These are phyloP conservation scores for Aspergillus nidulans DNA, from an alignment of 495 filamentous ascomycete species.

Conservation along the genomic window DNA sequence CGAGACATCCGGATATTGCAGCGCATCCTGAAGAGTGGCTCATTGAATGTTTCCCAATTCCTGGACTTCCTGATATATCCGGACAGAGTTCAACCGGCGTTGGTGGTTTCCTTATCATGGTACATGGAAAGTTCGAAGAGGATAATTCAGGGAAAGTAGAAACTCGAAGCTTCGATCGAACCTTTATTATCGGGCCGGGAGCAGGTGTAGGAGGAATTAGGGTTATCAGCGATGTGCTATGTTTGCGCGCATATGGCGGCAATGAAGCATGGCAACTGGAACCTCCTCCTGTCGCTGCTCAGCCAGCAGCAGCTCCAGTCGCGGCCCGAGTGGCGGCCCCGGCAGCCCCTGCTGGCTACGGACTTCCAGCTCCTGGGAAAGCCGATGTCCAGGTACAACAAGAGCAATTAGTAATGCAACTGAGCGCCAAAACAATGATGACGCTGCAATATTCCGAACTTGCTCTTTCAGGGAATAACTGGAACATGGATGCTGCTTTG, in stretches of 20 bases:
- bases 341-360: conserved; percentile 37
- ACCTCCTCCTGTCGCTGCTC: conserved; percentile 20
- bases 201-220: conserved; percentile 57
- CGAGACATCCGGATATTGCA: conserved; percentile 66
- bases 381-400: conserved; percentile 45
- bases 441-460: conserved; percentile 65
- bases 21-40: conserved; percentile 64
- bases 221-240: conserved; percentile 76
- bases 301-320: conserved; percentile 7
- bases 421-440: conserved; percentile 67
- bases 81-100: conserved; percentile 61
- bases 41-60: conserved; percentile 75
- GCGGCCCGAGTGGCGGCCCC: conserved; percentile 16
- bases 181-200: conserved; percentile 78
- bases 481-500: conserved; percentile 68
- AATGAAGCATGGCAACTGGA: conserved; percentile 54
- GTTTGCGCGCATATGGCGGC: conserved; percentile 63
- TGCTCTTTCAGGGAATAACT: conserved; percentile 65
- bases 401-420: conserved; percentile 59
- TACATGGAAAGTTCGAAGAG: conserved; percentile 84
- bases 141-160: conserved; percentile 50
- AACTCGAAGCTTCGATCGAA: conserved; percentile 77
- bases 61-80: conserved; percentile 65
- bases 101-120: conserved; percentile 71
- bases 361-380: conserved; percentile 37